phyloP scores from a whole-genome alignment of 2,329 filamentous ascomycete species.

The Neurospora sp. region DNA sequence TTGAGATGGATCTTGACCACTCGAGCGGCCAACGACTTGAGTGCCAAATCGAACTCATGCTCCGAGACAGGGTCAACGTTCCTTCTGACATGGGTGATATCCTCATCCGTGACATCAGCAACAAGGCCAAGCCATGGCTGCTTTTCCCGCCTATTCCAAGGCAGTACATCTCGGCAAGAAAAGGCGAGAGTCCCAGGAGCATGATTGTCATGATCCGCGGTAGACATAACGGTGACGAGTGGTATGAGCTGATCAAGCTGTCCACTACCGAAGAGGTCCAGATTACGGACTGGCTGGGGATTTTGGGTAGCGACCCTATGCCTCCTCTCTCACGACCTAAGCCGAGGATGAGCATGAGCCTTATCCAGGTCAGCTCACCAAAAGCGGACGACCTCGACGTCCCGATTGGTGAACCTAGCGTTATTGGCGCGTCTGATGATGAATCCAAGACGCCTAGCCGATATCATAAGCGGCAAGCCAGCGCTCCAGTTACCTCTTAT shows the following conservation, averaged over 20 bases:
- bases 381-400: slow-evolving; percentile 20
- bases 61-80: slow-evolving; percentile 68
- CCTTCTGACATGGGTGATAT: slow-evolving; percentile 66
- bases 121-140: slow-evolving; percentile 63
- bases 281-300: slow-evolving; percentile 76
- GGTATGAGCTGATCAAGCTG: slow-evolving; percentile 79
- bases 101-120: slow-evolving; percentile 85
- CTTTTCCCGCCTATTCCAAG: slow-evolving; percentile 82
- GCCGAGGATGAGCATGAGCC: slow-evolving; percentile 13
- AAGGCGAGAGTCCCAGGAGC: slow-evolving; percentile 59
- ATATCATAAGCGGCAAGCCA: slow-evolving; percentile 23
- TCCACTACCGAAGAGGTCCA: slow-evolving; percentile 67
- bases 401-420: slow-evolving; percentile 30
- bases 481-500: slow-evolving; percentile 18
- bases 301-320: slow-evolving; percentile 50
- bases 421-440: slow-evolving; percentile 12
- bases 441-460: slow-evolving; percentile 26
- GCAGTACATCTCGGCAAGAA: slow-evolving; percentile 66
- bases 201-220: slow-evolving; percentile 84
- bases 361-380: slow-evolving; percentile 9
- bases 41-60: slow-evolving; percentile 78
- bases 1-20: slow-evolving; percentile 75
- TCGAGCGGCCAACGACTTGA: slow-evolving; percentile 84
- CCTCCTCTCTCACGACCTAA: slow-evolving; percentile 28
- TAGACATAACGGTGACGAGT: slow-evolving; percentile 52